Evolutionary conservation across 148 eudicot genomes (phyloP), one percentile per base, ranked within the genome.

Genomic region (Camellia sinensis): DNA sequence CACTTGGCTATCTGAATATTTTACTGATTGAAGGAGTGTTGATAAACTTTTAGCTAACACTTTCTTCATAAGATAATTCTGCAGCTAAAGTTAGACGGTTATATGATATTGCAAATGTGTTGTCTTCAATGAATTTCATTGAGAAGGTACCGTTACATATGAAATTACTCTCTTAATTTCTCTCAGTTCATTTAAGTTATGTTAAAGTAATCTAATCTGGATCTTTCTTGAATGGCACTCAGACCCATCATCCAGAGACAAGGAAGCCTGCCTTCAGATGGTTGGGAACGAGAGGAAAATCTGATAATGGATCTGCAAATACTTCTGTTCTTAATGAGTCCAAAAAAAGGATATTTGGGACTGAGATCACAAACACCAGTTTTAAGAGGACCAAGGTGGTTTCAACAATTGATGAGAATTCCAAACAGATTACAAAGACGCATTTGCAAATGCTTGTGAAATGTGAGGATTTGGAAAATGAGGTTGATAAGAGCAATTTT

Each of bases 41-140:
- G 4, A 48, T 53, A 14, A 19, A 65, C 50, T 64, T 85, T 71
- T 78, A 45, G 45, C 88, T 96, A 84, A 89, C 81, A 67, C 64
- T 74, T 29, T 75, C 40, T 79, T 75, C 53, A 14, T 87, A 76
- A 88, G 86, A 84, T 83, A 76, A 87, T 80, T 85, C 81, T 87
- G 90, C 99, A 96, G 99, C 98, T 68, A 96, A 96, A 86, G 99
- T 96, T 50, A 87, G 99, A 85, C 83, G 99, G 70, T 86, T 96
- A 69, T 96, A 96, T 81, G 99, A 96, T 77, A 96, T 96, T 80
- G 98, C 99, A 78, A 96, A 96, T 62, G 99, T 96, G 7, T 78
- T 96, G 78, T 93, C 99, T 71, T 96, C 99, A 12, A 92, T 96
- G 98, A 84, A 82, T 66, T 93, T 93, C 75, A 96, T 96, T 81